These are phyloP conservation scores for Camellia lanceoleosa DNA, from an alignment of 148 eudicot species.

Conservation along the genomic window DNA sequence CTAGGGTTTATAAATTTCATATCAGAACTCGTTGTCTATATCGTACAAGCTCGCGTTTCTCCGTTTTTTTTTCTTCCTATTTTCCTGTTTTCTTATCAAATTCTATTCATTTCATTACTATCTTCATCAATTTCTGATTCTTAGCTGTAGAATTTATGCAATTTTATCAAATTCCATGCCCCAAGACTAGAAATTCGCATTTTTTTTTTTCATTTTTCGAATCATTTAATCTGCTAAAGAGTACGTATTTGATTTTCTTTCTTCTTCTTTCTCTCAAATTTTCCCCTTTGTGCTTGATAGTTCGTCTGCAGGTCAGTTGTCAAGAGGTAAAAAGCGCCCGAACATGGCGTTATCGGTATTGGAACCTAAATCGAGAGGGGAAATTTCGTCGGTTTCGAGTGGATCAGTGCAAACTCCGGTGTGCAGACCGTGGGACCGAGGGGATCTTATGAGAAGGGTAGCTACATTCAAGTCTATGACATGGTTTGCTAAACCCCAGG, in stretches of 20 bases:
- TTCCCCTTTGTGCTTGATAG: conserved; percentile 20
- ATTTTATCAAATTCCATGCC: neutral
- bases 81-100: no score
- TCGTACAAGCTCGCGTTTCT: neutral
- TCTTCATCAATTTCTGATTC: neutral
- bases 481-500: conserved; percentile 99
- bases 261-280: neutral
- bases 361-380: conserved; percentile 35
- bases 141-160: neutral
- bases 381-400: conserved; percentile 16
- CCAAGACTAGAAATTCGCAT: neutral
- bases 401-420: conserved; percentile 42
- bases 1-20: conserved; percentile 10
- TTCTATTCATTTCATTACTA: neutral
- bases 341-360: conserved; percentile 23
- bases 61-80: neutral
- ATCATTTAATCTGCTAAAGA: neutral
- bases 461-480: conserved; percentile 95
- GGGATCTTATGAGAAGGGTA: conserved; percentile 69
- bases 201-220: neutral
- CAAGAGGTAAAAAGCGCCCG: conserved; percentile 60
- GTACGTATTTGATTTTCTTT: neutral
- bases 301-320: conserved; percentile 30
- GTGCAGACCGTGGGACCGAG: conserved; percentile 95
- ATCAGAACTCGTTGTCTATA: neutral